Evolutionary conservation across 106 monocot genomes (phyloP).

Genomic region (Phalaenopsis aphrodite): DNA sequence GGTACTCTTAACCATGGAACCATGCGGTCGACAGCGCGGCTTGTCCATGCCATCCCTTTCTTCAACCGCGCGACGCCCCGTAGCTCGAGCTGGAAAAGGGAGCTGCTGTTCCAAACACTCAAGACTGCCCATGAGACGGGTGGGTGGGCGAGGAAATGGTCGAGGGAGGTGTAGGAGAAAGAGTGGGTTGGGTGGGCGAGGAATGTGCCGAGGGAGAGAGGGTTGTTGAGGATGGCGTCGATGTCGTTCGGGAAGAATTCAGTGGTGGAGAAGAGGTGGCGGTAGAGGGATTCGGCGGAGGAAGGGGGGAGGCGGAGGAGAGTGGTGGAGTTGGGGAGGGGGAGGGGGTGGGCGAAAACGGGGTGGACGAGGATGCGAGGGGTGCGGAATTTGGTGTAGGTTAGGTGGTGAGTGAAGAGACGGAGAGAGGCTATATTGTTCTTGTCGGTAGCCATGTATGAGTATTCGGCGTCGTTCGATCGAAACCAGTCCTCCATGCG

Average conservation of each 20-base stretch:
- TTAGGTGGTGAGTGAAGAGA: conserved; percentile 22
- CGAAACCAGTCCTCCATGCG: conserved; percentile 19
- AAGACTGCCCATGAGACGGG: conserved; percentile 82
- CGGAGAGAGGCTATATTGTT: conserved; percentile 24
- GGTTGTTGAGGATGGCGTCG: conserved; percentile 59
- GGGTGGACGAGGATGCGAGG: conserved; percentile 30
- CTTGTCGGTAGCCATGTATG: conserved; percentile 29
- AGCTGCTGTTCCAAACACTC: conserved; percentile 80
- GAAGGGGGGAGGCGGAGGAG: conserved; percentile 26
- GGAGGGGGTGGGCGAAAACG: conserved; percentile 20
- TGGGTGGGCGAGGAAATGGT: conserved; percentile 25
- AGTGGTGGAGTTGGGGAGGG: conserved; percentile 5
- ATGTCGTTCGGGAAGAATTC: conserved; percentile 91
- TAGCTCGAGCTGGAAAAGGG: conserved; percentile 61
- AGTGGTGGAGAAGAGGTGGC: conserved; percentile 35
- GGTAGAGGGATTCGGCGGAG: conserved; percentile 52
- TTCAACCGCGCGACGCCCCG: conserved; percentile 37
- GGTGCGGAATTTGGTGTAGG: conserved; percentile 26
- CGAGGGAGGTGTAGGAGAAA: neutral
- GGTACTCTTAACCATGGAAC: conserved; percentile 64
- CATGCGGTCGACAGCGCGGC: conserved; percentile 48
- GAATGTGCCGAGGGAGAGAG: conserved; percentile 61
- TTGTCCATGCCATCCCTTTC: conserved; percentile 36
- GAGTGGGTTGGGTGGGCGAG: conserved; percentile 20
- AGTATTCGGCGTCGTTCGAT: conserved; percentile 17